These are phyloP conservation scores for Ogataea degrootiae DNA, from an alignment of 805 yeast species.

Conservation along the genomic window DNA sequence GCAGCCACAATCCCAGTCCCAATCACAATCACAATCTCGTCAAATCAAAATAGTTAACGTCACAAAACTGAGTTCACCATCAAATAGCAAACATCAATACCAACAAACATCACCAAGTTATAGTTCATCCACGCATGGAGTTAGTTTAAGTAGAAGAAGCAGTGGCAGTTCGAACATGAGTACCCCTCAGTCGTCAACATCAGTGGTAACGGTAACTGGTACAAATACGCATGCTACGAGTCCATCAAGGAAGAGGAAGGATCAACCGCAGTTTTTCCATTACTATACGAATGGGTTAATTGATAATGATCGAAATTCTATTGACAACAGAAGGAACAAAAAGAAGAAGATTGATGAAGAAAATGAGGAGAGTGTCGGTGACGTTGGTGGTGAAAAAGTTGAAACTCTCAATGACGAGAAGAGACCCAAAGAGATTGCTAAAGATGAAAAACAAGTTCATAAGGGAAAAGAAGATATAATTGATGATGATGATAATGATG, in stretches of 20 bases:
- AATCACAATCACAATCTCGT: neutral
- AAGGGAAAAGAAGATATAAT: neutral
- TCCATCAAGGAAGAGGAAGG: conserved; percentile 8
- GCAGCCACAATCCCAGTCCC: neutral
- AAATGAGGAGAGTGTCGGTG: neutral
- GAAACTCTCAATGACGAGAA: neutral
- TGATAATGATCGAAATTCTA: conserved; percentile 13
- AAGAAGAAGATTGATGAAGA: conserved; percentile 6
- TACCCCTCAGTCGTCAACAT: neutral
- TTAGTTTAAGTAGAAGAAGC: neutral
- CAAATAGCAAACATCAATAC: neutral
- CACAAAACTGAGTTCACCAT: conserved; percentile 2
- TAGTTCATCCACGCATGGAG: too few species aligned
- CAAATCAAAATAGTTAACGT: conserved; percentile 13
- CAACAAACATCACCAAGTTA: too few species aligned
- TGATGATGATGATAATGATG: neutral
- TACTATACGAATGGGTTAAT: conserved; percentile 15
- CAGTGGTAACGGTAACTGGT: neutral
- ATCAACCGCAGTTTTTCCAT: conserved; percentile 19
- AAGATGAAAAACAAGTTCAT: neutral
- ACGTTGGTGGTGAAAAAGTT: neutral
- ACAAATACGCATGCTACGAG: neutral
- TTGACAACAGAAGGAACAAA: conserved; percentile 19
- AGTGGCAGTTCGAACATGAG: neutral
- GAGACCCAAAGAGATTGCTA: neutral